Base-by-base conservation (phyloP, 2,329 filamentous ascomycete species). In the Phialophora chinensis region DNA sequence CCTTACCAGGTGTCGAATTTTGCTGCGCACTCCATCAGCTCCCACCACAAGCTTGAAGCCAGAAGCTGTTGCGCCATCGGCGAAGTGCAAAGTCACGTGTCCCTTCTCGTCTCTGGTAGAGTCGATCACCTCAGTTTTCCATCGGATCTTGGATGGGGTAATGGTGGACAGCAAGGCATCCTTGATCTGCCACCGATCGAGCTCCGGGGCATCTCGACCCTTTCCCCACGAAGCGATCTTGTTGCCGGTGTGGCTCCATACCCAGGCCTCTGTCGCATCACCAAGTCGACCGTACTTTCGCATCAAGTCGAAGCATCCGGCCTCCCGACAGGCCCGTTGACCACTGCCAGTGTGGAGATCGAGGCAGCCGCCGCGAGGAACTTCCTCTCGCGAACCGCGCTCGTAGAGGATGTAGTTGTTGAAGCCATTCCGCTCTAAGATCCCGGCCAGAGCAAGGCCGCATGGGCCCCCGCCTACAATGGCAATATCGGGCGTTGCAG, bases 1-100 rank as follows among this genome's bases (percentile, higher is more conserved):
- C 10, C 25, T 23, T 72, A 79, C 77, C 64, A 79, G 60, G 25
- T 62, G 70, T 60, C 74, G 71, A 2, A 75, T 56, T 66, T 79
- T 82, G 7, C 79, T 82, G 79, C 80, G 83, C 1, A 80, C 79
- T 4, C 82, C 82, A 70, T 84, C 82, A 10, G 79, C 81, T 4
- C 83, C 83, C 23, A 85, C 77, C 4, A 85, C 75, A 2, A 85
- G 77, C 49, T 77, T 74, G 67, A 82, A 82, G 0, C 75, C 79
- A 1, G 67, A 71, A 23, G 76, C 77, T 0, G 66, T 67, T 1
- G 57, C 69, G 0, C 77, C 78, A 66, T 79, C 70, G 1, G 63
- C 65, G 55, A 79, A 75, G 14, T 69, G 63, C 73, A 72, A 1
- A 7, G 29, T 3, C 67, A 71, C 14, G 73, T 66, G 1, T 20